Evolutionary conservation across 352 stramenopile species (phyloP), one percentile per base, ranked within the genome.

Genomic region (Phytopythium mirpurense): DNA sequence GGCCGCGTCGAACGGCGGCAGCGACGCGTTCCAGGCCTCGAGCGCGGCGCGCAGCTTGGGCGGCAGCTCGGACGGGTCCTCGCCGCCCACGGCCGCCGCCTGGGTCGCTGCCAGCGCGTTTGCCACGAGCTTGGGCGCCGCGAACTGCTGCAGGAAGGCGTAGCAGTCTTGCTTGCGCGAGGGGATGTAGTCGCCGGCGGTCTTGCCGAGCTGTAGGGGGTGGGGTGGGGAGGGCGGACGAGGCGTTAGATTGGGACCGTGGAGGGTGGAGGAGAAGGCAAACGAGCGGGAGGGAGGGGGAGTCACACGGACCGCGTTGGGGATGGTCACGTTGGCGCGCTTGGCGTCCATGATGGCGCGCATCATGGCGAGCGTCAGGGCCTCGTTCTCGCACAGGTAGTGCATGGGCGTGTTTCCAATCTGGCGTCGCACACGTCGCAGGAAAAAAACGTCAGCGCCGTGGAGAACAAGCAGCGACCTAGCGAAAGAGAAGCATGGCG

Each of bases 341-440:
- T 78, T 80, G 52, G 70, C 69, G 34, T 40, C 59, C 58, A 91
- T 73, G 42, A 93, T 68, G 38, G 73, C 72, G 23, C 75, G 52
- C 1, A 93, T 62, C 47, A 89, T 82, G 12, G 70, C 70, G 11
- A 87, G 62, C 6, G 78, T 74, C 14, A 88, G 59, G 1, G 42
- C 43, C 32, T 74, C 70, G 57, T 90, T 93, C 50, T 90, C 76
- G 57, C 83, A 93, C 41, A 86, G 48, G 37, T 78, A 86, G 53
- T 90, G 79, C 26, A 93, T 64, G 8, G 79, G 62, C 1, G 83
- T 85, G 59, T 86, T 90, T 32, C 76, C 78, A 58, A 90, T 90
- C 82, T 93, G 51, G 1, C 11, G 1, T 1, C n/a, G 38, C 32
- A 32, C 29, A 32, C 29, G 29, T 32, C 29, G 9, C 29, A 32